Percentiles rank a stretch among this genome's conserved stretches.
Evolutionary conservation across 208 protist genomes (phyloP).

Genomic region (Acanthamoeba royreba): DNA sequence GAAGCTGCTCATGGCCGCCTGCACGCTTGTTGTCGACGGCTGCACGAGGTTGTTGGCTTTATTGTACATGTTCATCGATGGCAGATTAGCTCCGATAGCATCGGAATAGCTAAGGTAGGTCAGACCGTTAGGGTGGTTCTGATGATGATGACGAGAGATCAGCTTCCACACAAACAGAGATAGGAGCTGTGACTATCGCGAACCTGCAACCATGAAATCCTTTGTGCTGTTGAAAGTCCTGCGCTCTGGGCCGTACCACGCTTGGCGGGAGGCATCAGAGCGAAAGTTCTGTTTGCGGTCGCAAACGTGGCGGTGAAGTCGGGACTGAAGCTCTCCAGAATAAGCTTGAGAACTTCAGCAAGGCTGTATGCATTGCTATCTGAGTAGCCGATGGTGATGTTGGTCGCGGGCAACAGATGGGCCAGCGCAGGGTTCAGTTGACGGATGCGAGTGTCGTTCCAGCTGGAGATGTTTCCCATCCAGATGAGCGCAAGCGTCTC

Average conservation of each 20-base stretch:
- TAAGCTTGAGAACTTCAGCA: neutral
- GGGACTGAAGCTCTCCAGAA: constrained; percentile 7
- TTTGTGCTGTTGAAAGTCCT: neutral
- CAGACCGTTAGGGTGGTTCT: neutral
- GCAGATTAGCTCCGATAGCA: neutral
- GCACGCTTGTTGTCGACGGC: neutral
- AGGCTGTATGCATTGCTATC: neutral
- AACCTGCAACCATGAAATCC: neutral
- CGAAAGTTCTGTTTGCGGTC: neutral
- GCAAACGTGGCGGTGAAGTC: neutral
- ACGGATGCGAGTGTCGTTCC: neutral
- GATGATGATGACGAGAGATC: neutral
- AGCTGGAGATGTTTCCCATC: constrained; percentile 23
- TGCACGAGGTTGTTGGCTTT: neutral
- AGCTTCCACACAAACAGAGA: neutral
- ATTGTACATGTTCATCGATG: no score
- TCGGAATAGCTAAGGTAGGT: neutral
- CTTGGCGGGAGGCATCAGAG: neutral
- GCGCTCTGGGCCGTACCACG: neutral
- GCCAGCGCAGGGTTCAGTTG: neutral
- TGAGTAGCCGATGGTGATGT: neutral
- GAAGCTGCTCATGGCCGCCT: neutral
- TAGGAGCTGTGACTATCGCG: no score
- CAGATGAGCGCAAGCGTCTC: constrained; percentile 1
- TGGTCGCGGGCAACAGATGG: neutral